Percentiles rank a stretch among this genome's conserved stretches.
These are phyloP conservation scores for Berkeleyomyces basicola DNA, from an alignment of 2,329 filamentous ascomycete species.

Conservation along the genomic window DNA sequence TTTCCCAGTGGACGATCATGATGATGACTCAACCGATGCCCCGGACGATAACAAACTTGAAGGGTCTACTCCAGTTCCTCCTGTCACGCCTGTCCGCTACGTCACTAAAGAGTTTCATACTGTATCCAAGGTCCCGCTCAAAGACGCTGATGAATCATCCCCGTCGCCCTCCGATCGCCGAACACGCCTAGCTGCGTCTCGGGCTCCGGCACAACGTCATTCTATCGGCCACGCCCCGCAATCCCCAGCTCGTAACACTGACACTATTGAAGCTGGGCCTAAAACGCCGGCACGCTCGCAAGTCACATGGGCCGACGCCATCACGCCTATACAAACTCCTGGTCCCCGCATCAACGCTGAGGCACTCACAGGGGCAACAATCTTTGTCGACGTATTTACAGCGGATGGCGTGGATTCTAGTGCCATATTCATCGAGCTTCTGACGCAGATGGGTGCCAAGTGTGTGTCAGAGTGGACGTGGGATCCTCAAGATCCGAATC, in stretches of 20 bases:
- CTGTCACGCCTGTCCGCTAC: constrained; percentile 39
- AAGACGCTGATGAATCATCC: constrained; percentile 44
- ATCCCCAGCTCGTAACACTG: constrained; percentile 12
- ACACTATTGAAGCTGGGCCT: constrained; percentile 15
- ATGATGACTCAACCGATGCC: not conserved
- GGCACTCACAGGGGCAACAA: constrained; percentile 50
- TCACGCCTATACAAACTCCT: constrained; percentile 37
- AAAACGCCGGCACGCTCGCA: constrained; percentile 24
- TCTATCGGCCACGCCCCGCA: constrained; percentile 13
- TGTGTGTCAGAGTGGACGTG: constrained; percentile 64
- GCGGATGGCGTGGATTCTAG: constrained; percentile 68
- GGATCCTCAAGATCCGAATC: constrained; percentile 20
- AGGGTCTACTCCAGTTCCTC: constrained; percentile 21
- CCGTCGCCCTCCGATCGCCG: constrained; percentile 28
- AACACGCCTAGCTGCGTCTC: constrained; percentile 13
- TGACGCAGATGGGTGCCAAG: constrained; percentile 65
- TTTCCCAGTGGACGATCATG: not conserved
- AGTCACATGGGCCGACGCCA: constrained; percentile 36
- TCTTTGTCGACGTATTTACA: constrained; percentile 72
- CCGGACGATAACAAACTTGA: not conserved
- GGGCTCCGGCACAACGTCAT: constrained; percentile 10
- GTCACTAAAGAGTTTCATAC: constrained; percentile 45
- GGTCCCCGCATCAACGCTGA: constrained; percentile 25
- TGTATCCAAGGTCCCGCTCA: constrained; percentile 61
- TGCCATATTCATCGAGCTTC: constrained; percentile 62